Conservation (phyloP, 176 grass and related monocot genomes). For the Carex parvula region DNA sequence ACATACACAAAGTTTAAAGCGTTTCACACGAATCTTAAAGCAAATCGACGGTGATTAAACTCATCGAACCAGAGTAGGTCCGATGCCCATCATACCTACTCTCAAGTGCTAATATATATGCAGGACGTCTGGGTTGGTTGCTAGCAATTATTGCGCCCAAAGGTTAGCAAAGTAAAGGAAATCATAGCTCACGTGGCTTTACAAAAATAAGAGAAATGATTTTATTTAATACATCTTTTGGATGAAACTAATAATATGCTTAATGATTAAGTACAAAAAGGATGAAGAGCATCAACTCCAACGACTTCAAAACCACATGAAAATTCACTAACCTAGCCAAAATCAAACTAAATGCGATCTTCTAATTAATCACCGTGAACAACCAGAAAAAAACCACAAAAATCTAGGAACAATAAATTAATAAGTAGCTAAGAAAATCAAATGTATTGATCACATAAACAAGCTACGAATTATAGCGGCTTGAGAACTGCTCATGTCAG, state of each 20-base stretch:
- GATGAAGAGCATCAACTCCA: background rate
- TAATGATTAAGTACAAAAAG: constrained; percentile 47
- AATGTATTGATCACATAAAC: constrained; percentile 48
- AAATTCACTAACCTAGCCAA: constrained; percentile 1
- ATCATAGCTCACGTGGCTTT: background rate
- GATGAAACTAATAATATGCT: background rate
- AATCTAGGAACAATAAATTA: constrained; percentile 3
- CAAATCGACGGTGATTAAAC: too few species aligned
- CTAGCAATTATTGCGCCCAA: background rate
- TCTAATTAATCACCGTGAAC: background rate
- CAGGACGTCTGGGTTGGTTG: constrained; percentile 3
- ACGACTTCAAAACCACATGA: background rate
- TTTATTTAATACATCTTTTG: constrained; percentile 13
- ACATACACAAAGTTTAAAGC: too few species aligned
- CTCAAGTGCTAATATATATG: too few species aligned
- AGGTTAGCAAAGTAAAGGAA: background rate
- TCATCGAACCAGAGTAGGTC: too few species aligned
- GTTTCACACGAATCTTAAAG: too few species aligned
- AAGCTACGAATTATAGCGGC: constrained; percentile 79
- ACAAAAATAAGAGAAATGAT: background rate
- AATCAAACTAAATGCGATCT: background rate
- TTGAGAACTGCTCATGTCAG: constrained; percentile 70
- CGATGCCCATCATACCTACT: too few species aligned
- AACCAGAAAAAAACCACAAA: background rate
- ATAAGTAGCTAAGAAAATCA: constrained; percentile 28